Evolutionary conservation across 2,329 filamentous ascomycete genomes (phyloP).

Genomic region (Pseudopyrenochaeta lycopersici): DNA sequence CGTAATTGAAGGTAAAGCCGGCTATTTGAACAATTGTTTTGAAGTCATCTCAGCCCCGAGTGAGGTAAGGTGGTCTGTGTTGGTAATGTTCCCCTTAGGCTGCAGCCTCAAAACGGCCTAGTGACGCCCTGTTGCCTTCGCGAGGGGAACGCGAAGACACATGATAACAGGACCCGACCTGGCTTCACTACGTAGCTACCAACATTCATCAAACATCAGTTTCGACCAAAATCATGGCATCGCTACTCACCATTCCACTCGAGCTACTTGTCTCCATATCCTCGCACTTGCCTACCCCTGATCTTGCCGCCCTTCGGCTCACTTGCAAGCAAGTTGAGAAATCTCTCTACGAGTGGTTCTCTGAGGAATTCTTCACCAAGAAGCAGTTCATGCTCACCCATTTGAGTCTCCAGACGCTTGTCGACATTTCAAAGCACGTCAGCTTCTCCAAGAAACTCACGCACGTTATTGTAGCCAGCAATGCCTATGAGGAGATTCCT

Average conservation of each 20-base stretch:
- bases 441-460: slow-evolving; percentile 53
- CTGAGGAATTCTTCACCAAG: slow-evolving; percentile 70
- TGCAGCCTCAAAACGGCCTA: slow-evolving; percentile 16
- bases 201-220: not conserved
- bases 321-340: slow-evolving; percentile 65
- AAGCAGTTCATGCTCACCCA: slow-evolving; percentile 72
- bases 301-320: slow-evolving; percentile 64
- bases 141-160: slow-evolving; percentile 20
- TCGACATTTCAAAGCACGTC: slow-evolving; percentile 52
- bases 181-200: not conserved
- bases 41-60: slow-evolving; percentile 3
- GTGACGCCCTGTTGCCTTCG: slow-evolving; percentile 23
- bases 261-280: slow-evolving; percentile 67
- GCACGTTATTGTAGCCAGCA: slow-evolving; percentile 61
- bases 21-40: slow-evolving; percentile 18
- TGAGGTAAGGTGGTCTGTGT: slow-evolving; percentile 8
- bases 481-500: slow-evolving; percentile 33
- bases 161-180: slow-evolving; percentile 14
- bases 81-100: slow-evolving; percentile 13
- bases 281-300: slow-evolving; percentile 61
- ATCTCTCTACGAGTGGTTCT: slow-evolving; percentile 64
- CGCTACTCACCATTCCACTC: slow-evolving; percentile 56
- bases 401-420: slow-evolving; percentile 63
- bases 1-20: not conserved
- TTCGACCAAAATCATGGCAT: slow-evolving; percentile 23